phyloP scores from a whole-genome alignment of 2,329 filamentous ascomycete species.

The Phaeophleospora eucalypticola region DNA sequence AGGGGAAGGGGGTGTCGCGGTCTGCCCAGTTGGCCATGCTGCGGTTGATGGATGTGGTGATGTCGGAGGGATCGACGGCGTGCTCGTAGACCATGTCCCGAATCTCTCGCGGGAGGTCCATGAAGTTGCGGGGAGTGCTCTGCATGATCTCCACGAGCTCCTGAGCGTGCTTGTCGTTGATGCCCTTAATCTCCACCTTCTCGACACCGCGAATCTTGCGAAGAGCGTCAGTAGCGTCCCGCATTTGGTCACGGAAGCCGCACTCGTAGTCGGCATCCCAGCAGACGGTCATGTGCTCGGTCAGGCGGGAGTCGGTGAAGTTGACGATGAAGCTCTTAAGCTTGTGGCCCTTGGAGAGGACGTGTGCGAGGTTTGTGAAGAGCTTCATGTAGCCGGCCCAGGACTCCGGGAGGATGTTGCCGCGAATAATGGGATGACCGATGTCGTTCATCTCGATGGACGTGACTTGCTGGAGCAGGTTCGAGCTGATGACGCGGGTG shows the following conservation, averaged over 20 bases:
- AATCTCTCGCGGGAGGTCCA: constrained; percentile 25
- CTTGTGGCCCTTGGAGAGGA: constrained; percentile 25
- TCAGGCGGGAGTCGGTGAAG: constrained; percentile 20
- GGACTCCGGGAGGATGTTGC: constrained; percentile 13
- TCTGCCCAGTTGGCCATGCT: constrained; percentile 17
- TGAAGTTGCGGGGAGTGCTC: constrained; percentile 16
- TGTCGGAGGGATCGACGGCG: constrained; percentile 22
- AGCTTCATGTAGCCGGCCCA: constrained; percentile 29
- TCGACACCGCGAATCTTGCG: constrained; percentile 20
- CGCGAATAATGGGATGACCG: constrained; percentile 70
- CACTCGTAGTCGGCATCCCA: constrained; percentile 17
- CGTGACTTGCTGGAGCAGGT: constrained; percentile 24
- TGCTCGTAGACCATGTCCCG: constrained; percentile 29
- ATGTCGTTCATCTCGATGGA: constrained; percentile 71
- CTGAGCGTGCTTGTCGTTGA: constrained; percentile 20
- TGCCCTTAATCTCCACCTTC: constrained; percentile 23
- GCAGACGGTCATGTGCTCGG: constrained; percentile 26
- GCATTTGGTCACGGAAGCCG: constrained; percentile 28
- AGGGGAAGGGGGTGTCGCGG: constrained; percentile 11
- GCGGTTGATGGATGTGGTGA: constrained; percentile 14
- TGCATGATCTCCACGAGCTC: constrained; percentile 25
- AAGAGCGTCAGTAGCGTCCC: constrained; percentile 13
- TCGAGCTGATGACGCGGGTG: constrained; percentile 18
- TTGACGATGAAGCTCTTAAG: constrained; percentile 28
- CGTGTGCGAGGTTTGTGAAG: constrained; percentile 20